These are phyloP conservation scores for Cytospora piceae DNA, from an alignment of 2,329 filamentous ascomycete species.

Conservation along the genomic window DNA sequence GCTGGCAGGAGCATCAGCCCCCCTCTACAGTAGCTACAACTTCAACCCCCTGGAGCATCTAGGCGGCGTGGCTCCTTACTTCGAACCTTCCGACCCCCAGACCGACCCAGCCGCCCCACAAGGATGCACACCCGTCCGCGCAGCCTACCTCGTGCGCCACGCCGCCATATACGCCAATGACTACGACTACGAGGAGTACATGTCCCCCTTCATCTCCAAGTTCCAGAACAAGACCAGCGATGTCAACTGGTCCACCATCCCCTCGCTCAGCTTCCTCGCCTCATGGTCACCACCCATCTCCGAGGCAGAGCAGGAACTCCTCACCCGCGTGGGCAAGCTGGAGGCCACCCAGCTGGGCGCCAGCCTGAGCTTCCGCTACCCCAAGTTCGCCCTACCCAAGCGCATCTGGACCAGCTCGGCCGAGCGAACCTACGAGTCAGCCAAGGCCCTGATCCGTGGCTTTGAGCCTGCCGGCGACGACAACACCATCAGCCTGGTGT, in stretches of 20 bases:
- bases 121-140: conserved; percentile 54
- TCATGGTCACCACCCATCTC: conserved; percentile 62
- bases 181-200: conserved; percentile 60
- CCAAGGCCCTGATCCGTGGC: conserved; percentile 60
- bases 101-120: conserved; percentile 49
- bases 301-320: conserved; percentile 58
- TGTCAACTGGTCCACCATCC: conserved; percentile 60
- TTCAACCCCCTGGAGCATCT: conserved; percentile 60
- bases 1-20: conserved; percentile 18
- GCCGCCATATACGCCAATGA: conserved; percentile 65
- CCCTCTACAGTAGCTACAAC: conserved; percentile 50
- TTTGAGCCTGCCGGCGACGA: conserved; percentile 51
- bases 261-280: conserved; percentile 58
- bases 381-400: conserved; percentile 53
- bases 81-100: conserved; percentile 56
- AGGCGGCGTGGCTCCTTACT: conserved; percentile 61
- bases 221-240: conserved; percentile 56
- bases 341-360: conserved; percentile 64
- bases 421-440: conserved; percentile 62
- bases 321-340: conserved; percentile 64
- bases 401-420: conserved; percentile 67
- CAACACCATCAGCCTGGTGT: conserved; percentile 57
- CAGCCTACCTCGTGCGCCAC: conserved; percentile 61
- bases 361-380: conserved; percentile 62
- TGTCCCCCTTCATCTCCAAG: conserved; percentile 61